A percentile compares a stretch with the other conserved stretches of the same genome.
Conservation (phyloP, 2,329 filamentous ascomycete genomes). For the Penicillium thymicola region DNA sequence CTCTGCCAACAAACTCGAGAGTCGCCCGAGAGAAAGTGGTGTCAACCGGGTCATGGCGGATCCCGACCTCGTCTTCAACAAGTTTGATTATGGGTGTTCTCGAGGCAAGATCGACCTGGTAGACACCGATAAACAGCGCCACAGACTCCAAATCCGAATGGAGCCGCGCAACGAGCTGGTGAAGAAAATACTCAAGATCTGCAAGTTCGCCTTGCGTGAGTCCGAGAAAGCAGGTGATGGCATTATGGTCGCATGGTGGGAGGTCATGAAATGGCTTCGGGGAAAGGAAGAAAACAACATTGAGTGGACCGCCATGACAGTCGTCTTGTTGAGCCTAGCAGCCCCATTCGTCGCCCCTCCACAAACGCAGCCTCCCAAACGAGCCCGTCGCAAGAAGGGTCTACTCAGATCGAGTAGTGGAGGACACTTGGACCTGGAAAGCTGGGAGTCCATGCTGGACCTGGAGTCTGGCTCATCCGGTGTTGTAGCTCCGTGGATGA, state of each 20-base stretch:
- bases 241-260: constrained; percentile 69
- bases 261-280: constrained; percentile 66
- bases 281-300: constrained; percentile 49
- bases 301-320: constrained; percentile 68
- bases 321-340: constrained; percentile 63
- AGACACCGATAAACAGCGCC: constrained; percentile 59
- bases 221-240: constrained; percentile 56
- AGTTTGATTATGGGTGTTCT: constrained; percentile 57
- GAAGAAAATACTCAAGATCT: constrained; percentile 57
- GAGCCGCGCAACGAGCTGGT: constrained; percentile 64
- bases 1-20: constrained; percentile 52
- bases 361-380: constrained; percentile 31
- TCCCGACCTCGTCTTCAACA: constrained; percentile 44
- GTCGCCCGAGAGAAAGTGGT: constrained; percentile 53
- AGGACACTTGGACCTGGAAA: constrained; percentile 42
- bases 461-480: constrained; percentile 44
- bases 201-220: constrained; percentile 62
- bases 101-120: constrained; percentile 64
- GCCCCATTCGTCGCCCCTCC: constrained; percentile 54
- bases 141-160: constrained; percentile 66
- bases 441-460: constrained; percentile 50
- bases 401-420: constrained; percentile 52
- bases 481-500: constrained; percentile 49
- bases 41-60: constrained; percentile 46
- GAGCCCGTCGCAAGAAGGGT: constrained; percentile 41